Percentiles rank a stretch among this genome's conserved stretches.
These are phyloP conservation scores for Colletotrichum sp. DNA, from an alignment of 2,329 filamentous ascomycete species.

Conservation along the genomic window DNA sequence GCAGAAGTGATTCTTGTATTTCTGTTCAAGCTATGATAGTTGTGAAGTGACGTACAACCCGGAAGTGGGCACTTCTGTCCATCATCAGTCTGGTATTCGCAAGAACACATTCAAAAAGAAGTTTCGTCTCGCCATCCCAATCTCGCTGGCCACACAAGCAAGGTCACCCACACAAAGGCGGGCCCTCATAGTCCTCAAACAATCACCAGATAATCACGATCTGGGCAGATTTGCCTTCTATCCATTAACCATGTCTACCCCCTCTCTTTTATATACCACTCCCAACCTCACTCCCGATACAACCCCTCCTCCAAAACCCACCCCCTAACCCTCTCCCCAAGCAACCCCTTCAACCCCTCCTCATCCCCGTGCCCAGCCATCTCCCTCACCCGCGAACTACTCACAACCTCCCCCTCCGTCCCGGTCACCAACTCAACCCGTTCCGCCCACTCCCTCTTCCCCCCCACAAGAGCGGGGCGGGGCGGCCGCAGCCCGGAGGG, in stretches of 20 bases:
- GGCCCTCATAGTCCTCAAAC: neutral
- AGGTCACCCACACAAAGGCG: neutral
- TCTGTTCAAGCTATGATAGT: too few species aligned
- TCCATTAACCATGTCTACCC: neutral
- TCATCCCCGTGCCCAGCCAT: constrained; percentile 54
- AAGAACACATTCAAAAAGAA: neutral
- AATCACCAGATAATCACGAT: neutral
- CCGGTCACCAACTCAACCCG: constrained; percentile 66
- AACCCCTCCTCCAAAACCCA: constrained; percentile 64
- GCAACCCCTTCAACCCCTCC: constrained; percentile 54
- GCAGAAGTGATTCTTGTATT: too few species aligned
- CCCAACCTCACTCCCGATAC: constrained; percentile 48
- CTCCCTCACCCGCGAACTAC: constrained; percentile 68
- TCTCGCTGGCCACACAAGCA: neutral
- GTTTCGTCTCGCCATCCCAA: neutral
- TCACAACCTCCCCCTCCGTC: constrained; percentile 45
- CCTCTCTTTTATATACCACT: neutral
- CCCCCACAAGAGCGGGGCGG: too few species aligned
- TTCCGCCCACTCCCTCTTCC: constrained; percentile 60
- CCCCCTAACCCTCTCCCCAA: constrained; percentile 58
- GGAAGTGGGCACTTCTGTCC: neutral
- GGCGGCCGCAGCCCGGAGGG: too few species aligned
- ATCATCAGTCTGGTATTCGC: neutral
- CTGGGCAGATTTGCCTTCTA: neutral
- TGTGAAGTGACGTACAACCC: neutral